Percentiles rank a stretch among this genome's conserved stretches.
phyloP scores from a whole-genome alignment of 2,329 filamentous ascomycete species.

The Verticillium tricorpus region DNA sequence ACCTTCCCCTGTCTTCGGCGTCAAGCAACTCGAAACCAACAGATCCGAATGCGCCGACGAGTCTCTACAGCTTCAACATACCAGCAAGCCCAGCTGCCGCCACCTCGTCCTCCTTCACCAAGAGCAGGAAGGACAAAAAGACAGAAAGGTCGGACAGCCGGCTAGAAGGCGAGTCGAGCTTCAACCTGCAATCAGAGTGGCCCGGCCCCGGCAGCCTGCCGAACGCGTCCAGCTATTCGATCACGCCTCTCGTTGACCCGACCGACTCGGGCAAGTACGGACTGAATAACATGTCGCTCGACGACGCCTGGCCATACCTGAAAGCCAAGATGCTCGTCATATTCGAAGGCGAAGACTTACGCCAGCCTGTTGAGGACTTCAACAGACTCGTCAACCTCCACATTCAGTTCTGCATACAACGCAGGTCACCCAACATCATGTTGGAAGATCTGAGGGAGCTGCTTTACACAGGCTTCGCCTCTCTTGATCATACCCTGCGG shows the following conservation, averaged over 20 bases:
- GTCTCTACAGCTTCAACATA: slow-evolving; percentile 73
- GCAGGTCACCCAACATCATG: slow-evolving; percentile 64
- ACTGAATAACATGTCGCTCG: slow-evolving; percentile 64
- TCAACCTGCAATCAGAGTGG: slow-evolving; percentile 42
- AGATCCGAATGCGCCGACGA: slow-evolving; percentile 69
- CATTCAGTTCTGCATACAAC: slow-evolving; percentile 72
- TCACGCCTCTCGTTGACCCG: slow-evolving; percentile 44
- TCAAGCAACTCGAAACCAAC: slow-evolving; percentile 72
- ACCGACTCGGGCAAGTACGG: slow-evolving; percentile 54
- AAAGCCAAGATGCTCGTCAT: slow-evolving; percentile 72
- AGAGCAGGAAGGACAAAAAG: slow-evolving; percentile 83
- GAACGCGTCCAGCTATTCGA: slow-evolving; percentile 36
- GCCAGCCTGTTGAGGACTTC: slow-evolving; percentile 78
- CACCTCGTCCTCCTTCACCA: slow-evolving; percentile 62
- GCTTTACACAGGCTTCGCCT: slow-evolving; percentile 75
- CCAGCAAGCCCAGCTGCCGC: slow-evolving; percentile 67
- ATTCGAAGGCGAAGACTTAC: slow-evolving; percentile 76
- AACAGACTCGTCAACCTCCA: slow-evolving; percentile 77
- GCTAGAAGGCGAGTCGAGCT: slow-evolving; percentile 47
- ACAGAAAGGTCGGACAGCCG: slow-evolving; percentile 57
- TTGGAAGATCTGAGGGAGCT: slow-evolving; percentile 75
- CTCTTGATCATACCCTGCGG: slow-evolving; percentile 77
- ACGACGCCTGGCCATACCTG: slow-evolving; percentile 79
- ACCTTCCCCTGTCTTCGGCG: slow-evolving; percentile 69
- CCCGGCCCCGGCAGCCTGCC: slow-evolving; percentile 43